phyloP scores from a whole-genome alignment of 331 rosid species.

The Erythrophleum ivorense region DNA sequence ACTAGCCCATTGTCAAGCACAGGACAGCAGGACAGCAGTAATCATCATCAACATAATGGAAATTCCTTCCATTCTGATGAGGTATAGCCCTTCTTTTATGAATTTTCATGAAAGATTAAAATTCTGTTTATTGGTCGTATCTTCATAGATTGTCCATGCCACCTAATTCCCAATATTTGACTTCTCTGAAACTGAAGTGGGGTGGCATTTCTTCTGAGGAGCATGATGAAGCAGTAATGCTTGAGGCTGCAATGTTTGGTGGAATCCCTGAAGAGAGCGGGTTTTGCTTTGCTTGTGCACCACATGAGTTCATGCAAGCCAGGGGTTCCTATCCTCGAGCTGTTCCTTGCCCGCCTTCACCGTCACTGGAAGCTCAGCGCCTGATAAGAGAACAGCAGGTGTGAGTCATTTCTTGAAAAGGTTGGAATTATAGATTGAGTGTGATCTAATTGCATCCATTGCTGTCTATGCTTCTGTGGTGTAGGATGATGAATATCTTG shows the following conservation, averaged over 20 bases:
- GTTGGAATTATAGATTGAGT: slow-evolving; percentile 18
- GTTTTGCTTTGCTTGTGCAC: slow-evolving; percentile 68
- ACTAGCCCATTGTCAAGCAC: neutral
- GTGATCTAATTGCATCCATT: slow-evolving; percentile 28
- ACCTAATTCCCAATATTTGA: slow-evolving; percentile 28
- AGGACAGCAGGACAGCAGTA: slow-evolving; percentile 25
- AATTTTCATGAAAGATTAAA: slow-evolving; percentile 17
- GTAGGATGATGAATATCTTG: slow-evolving; percentile 99
- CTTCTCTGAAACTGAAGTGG: slow-evolving; percentile 67
- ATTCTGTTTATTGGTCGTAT: neutral
- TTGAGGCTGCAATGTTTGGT: slow-evolving; percentile 99
- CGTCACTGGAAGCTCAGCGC: slow-evolving; percentile 90
- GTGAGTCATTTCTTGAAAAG: slow-evolving; percentile 22
- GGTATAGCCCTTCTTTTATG: slow-evolving; percentile 50
- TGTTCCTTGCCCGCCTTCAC: slow-evolving; percentile 81
- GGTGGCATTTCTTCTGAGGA: slow-evolving; percentile 97
- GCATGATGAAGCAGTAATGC: slow-evolving; percentile 99
- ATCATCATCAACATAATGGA: slow-evolving; percentile 50
- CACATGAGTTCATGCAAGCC: slow-evolving; percentile 67
- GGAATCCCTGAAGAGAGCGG: slow-evolving; percentile 85
- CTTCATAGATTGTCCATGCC: slow-evolving; percentile 6
- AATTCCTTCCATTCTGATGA: slow-evolving; percentile 74
- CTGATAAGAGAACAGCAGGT: slow-evolving; percentile 99
- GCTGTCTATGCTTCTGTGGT: slow-evolving; percentile 30
- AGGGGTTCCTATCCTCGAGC: slow-evolving; percentile 59